These are phyloP conservation scores for carrot (Daucus carota) DNA, from an alignment of 129 eudicot species.

Conservation along the genomic window DH1_v3.0 NC_030383.2:7761501-7762000, in stretches of 20 bases:
- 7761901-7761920: conserved; percentile 27
- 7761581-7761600: conserved; percentile 14
- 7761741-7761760: conserved; percentile 36
- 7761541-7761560: conserved; percentile 20
- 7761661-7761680: conserved; percentile 21
- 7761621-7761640: conserved; percentile 23
- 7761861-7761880: conserved; percentile 19
- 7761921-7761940: conserved; percentile 24
- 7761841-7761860: conserved; percentile 13
- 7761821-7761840: conserved; percentile 20
- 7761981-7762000: conserved; percentile 30
- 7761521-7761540: conserved; percentile 58
- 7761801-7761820: conserved; percentile 34
- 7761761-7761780: conserved; percentile 41
- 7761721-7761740: conserved; percentile 43
- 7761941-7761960: conserved; percentile 20
- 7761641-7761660: conserved; percentile 16
- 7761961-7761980: conserved; percentile 18
- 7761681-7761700: background rate
- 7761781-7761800: conserved; percentile 45
- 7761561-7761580: conserved; percentile 9
- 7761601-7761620: conserved; percentile 24
- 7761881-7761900: conserved; percentile 25
- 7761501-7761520: conserved; percentile 51
- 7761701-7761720: conserved; percentile 48